A percentile compares a stretch with the other conserved stretches of the same genome.
These are phyloP conservation scores for Pelargonium nanum DNA, from an alignment of 345 rosid species.

Conservation along the genomic window DNA sequence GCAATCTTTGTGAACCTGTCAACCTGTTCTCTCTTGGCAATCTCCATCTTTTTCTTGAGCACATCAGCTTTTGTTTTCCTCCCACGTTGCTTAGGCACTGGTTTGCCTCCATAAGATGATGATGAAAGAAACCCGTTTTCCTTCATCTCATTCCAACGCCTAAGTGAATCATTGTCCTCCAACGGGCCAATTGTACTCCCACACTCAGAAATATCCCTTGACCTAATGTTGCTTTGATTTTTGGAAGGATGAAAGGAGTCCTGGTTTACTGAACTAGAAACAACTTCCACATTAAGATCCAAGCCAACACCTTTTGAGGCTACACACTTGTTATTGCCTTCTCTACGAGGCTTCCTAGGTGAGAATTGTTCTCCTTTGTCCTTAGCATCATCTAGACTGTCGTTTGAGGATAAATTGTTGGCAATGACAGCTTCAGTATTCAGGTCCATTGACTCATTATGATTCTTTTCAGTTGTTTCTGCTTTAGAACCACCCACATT, in stretches of 20 bases:
- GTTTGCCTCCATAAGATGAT: constrained; percentile 51
- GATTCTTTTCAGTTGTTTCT: constrained; percentile 13
- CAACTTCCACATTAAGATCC: constrained; percentile 46
- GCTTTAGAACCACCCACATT: constrained; percentile 17
- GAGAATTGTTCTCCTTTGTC: constrained; percentile 16
- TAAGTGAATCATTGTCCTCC: constrained; percentile 51
- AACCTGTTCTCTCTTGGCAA: constrained; percentile 64
- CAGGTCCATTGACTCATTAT: constrained; percentile 28
- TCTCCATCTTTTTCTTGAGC: constrained; percentile 53
- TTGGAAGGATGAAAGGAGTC: constrained; percentile 25
- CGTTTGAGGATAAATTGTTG: constrained; percentile 6
- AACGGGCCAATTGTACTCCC: constrained; percentile 48
- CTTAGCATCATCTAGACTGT: constrained; percentile 15
- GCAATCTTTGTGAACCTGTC: constrained; percentile 76
- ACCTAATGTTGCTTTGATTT: constrained; percentile 19
- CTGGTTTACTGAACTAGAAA: constrained; percentile 38
- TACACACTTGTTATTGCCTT: constrained; percentile 16
- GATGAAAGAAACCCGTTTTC: constrained; percentile 75
- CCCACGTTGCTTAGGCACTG: constrained; percentile 58
- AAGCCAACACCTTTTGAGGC: constrained; percentile 26
- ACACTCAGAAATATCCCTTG: constrained; percentile 52
- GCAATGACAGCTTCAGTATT: constrained; percentile 19
- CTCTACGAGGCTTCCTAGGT: constrained; percentile 14
- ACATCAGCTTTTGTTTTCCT: constrained; percentile 45
- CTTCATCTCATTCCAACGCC: constrained; percentile 80